Evolutionary conservation across 306 rosid species (phyloP), one percentile per base, ranked within the genome.

Genomic region (Ziziphus jujuba): DNA sequence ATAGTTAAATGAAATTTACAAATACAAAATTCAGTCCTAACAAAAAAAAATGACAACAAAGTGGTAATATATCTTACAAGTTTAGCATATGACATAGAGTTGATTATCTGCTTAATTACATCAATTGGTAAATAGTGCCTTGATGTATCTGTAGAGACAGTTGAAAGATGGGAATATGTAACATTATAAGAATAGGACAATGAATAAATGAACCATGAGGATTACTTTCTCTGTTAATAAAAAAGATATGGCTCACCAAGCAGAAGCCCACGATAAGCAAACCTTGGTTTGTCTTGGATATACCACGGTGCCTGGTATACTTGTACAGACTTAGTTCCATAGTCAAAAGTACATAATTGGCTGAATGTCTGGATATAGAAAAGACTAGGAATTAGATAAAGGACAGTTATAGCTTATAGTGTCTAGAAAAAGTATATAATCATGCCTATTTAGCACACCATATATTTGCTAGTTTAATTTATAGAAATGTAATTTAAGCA

Each of bases 71-170:
- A 62, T 67, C 90, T 83, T 87, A 93, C 99, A 75, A 93, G 80
- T 87, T 93, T 93, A 68, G 99, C 92, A 77, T 88, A 93, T 47
- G 99, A 83, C 96, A 93, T 90, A 0, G 99, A 88, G 66, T 93
- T 95, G 75, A 93, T 87, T 70, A 90, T 75, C 77, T 88, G 88
- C 87, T 88, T 90, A 63, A 93, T 93, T 33, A 87, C 90, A 44
- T 57, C 79, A 57, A 88, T 31, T 2, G 99, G 99, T 59, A 83
- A 83, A 81, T 82, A 93, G 86, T 93, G 99, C 82, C 99, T 88
- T 3, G 99, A 90, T 8, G 99, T 88, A 80, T 93, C 99, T 93
- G 91, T 83, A 85, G 51, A 34, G 75, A 59, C 68, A 13, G 44
- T 56, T 48, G 80, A 20, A 36, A 63, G n/a, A 71, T 22, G 12